A percentile compares a stretch with the other conserved stretches of the same genome.
These are phyloP conservation scores for Piloderma croceum DNA, from an alignment of 768 basidiomycete species.

Conservation along the genomic window DNA sequence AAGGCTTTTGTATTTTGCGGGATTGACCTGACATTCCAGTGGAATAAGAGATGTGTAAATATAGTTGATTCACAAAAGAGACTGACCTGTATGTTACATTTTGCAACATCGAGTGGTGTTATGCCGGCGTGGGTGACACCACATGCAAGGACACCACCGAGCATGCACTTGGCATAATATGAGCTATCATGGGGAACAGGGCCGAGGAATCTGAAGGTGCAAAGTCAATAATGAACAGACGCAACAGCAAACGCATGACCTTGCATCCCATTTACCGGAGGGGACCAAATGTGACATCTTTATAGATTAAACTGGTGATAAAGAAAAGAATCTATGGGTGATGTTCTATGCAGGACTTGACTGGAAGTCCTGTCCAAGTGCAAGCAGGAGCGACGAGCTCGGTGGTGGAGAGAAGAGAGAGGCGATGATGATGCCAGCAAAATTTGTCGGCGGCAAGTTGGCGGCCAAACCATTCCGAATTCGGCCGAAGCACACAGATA, in stretches of 20 bases:
- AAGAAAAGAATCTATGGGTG: constrained; percentile 27
- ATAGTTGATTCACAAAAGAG: background rate
- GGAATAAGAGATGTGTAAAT: background rate
- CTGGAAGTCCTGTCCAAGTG: constrained; percentile 29
- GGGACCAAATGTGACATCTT: constrained; percentile 47
- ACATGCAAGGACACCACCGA: constrained; percentile 83
- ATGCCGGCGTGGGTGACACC: constrained; percentile 85
- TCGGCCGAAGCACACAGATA: too few species aligned
- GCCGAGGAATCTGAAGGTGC: constrained; percentile 46
- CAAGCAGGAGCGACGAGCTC: constrained; percentile 15
- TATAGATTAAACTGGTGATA: constrained; percentile 25
- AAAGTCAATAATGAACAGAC: constrained; percentile 1
- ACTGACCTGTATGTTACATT: constrained; percentile 87
- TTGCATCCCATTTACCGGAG: constrained; percentile 68
- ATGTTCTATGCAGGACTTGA: constrained; percentile 19
- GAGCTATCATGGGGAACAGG: constrained; percentile 69
- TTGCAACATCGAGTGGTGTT: constrained; percentile 83
- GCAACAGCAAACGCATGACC: constrained; percentile 34
- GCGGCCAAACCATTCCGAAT: too few species aligned
- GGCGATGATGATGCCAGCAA: constrained; percentile 16
- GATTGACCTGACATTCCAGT: constrained; percentile 53
- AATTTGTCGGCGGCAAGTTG: too few species aligned
- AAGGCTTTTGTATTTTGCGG: constrained; percentile 68
- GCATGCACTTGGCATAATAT: constrained; percentile 84
- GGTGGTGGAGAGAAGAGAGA: constrained; percentile 22